Evolutionary conservation across 495 filamentous ascomycete genomes (phyloP), one percentile per base, ranked within the genome.

Genomic region (Pseudoneurospora amorphoporcata): DNA sequence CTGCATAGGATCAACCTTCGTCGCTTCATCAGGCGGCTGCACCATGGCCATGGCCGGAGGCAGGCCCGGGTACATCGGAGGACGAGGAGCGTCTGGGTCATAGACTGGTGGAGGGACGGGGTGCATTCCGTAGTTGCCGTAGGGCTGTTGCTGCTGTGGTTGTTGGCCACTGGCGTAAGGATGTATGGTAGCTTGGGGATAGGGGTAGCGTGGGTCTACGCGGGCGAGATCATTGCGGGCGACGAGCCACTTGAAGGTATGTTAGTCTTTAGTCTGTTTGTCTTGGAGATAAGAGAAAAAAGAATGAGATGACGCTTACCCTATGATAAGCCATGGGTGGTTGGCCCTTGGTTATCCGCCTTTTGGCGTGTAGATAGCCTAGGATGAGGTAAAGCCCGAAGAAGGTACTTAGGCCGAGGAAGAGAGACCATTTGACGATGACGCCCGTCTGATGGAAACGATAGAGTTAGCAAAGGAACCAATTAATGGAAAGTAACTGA

Each of bases 351-450:
- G 81, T 83, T 69, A 94, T 82, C 65, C 92, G 86, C 61, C 82
- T 81, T 81, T 88, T 86, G 45, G 91, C 92, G 78, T 94, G 92
- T 73, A 89, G 85, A 74, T 87, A 87, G 75, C 89, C 88, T 41
- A 89, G 77, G 39, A 92, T 76, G 75, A 89, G 82, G 72, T 87
- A 83, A 38, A 88, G 77, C 74, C 86, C 74, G 71, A 90, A 77
- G 45, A 90, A 42, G 39, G 86, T 58, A 35, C 88, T 79, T 68
- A 86, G 70, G 68, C 81, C 85, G 72, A 90, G 86, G 77, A 93
- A 87, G 58, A 94, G 79, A 39, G 84, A 84, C 87, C 90, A 94
- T 80, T 92, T 92, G 75, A 92, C 80, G 70, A 88, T 88, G 68
- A 85, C 77, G 53, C 87, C 90, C 37, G 82, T 84, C 89, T 91